Conservation (phyloP, 2,329 filamentous ascomycete genomes). For the Apiospora marii region DNA sequence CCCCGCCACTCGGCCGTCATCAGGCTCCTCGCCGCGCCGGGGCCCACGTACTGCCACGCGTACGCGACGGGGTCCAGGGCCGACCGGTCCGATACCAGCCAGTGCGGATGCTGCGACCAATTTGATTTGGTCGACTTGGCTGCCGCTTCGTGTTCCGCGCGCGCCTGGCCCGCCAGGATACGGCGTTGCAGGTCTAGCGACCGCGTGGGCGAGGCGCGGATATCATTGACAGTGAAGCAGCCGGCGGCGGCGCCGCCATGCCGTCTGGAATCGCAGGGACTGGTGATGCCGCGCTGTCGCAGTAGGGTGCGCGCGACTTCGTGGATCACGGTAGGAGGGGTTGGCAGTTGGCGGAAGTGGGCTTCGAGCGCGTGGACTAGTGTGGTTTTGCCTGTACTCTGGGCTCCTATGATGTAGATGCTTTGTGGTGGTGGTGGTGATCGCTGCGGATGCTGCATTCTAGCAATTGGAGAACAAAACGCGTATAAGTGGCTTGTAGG, state of each 20-base stretch:
- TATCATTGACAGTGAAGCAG: constrained; percentile 44
- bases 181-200: constrained; percentile 46
- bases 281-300: no score
- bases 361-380: constrained; percentile 45
- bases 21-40: constrained; percentile 36
- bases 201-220: constrained; percentile 37
- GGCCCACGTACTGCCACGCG: constrained; percentile 41
- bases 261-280: no score
- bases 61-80: constrained; percentile 53
- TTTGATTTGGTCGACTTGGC: not conserved
- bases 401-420: constrained; percentile 54
- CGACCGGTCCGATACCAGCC: constrained; percentile 54
- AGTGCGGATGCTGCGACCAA: constrained; percentile 26
- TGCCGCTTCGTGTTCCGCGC: constrained; percentile 37
- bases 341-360: constrained; percentile 30
- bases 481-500: no score
- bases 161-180: constrained; percentile 47
- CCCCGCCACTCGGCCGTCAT: constrained; percentile 40
- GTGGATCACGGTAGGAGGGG: constrained; percentile 39
- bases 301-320: constrained; percentile 46
- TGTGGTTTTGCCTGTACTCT: constrained; percentile 55
- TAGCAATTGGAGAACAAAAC: not conserved
- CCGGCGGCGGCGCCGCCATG: no score
- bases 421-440: not conserved
- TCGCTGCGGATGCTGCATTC: not conserved